Conservation (phyloP, 345 rosid species). For the Eucalyptus polybractea region DNA sequence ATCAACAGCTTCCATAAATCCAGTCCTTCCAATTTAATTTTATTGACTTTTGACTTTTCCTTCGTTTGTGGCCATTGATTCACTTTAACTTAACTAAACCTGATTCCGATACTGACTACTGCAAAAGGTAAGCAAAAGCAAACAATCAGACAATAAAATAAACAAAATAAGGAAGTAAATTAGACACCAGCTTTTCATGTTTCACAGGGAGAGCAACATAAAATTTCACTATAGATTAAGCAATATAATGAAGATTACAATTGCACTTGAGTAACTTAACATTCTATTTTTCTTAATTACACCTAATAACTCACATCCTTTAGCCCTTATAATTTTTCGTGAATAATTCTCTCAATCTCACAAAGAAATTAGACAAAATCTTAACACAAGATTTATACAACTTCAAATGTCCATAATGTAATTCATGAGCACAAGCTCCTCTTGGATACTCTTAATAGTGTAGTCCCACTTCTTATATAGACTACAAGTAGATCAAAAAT, state of each 20-base stretch:
- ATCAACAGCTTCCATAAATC: not conserved
- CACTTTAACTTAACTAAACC: accelerated
- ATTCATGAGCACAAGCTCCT: not conserved
- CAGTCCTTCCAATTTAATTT: not conserved
- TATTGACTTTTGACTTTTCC: not conserved
- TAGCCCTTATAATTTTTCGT: not conserved
- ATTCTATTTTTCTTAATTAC: not conserved
- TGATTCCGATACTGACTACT: accelerated
- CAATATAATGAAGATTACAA: not conserved
- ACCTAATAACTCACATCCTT: not conserved
- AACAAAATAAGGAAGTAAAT: not conserved
- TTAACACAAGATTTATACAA: not conserved
- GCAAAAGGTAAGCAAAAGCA: not conserved
- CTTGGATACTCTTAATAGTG: not conserved
- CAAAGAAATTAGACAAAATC: not conserved
- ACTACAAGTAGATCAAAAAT: not conserved
- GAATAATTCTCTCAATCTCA: not conserved
- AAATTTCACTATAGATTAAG: not conserved
- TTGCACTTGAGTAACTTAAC: not conserved
- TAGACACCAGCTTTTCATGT: not conserved
- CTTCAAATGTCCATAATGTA: not conserved
- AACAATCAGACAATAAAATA: not conserved
- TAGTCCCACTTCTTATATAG: not conserved
- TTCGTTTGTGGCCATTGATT: not conserved
- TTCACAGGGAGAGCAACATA: not conserved